Evolutionary conservation across 805 yeast species (phyloP), one percentile per base, ranked within the genome.

Genomic region (Wickerhamiella kurtzmanii): DNA sequence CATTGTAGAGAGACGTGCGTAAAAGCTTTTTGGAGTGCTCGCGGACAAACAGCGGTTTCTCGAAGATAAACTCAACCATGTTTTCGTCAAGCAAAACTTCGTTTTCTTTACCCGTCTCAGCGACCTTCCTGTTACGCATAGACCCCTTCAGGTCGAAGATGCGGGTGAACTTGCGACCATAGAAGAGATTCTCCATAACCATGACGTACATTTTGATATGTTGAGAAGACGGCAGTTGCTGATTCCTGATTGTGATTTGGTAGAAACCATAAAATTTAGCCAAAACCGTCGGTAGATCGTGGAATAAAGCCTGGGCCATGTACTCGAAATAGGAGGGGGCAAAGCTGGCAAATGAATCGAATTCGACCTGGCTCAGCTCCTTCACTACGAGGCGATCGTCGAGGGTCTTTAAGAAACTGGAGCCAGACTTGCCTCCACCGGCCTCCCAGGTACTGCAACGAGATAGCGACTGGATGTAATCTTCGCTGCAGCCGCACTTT

Each of bases 321-420:
- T 89, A 92, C 64, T 85, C 94, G 68, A 92, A 92, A 64, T 92
- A 92, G 53, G 88, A 85, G 4, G 97, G 97, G 0, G 98, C 96
- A 69, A 94, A 86, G 49, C 82, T 83, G 22, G 88, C 82, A 69
- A 92, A 92, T 13, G 96, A 85, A 54, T 92, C 97, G 47, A 89
- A 69, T 62, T 92, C 99, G 1, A 82, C 72, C 54, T 82, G 84
- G 3, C 94, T 80, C 39, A 92, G 68, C 58, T 92, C 95, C 64
- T 92, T 92, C 40, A 92, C 77, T 44, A 92, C 83, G 53, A 87
- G 80, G 49, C 97, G 67, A 58, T 87, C 85, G 64, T 92, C 98
- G 41, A 85, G 65, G 0, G 98, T 92, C 59, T 92, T 92, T 63
- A 92, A 68, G 61, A 92, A 92, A 2, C 86, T 85, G 2, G 96